These are phyloP conservation scores for Penicillium desertorum DNA, from an alignment of 495 filamentous ascomycete species.

Conservation along the genomic window DNA sequence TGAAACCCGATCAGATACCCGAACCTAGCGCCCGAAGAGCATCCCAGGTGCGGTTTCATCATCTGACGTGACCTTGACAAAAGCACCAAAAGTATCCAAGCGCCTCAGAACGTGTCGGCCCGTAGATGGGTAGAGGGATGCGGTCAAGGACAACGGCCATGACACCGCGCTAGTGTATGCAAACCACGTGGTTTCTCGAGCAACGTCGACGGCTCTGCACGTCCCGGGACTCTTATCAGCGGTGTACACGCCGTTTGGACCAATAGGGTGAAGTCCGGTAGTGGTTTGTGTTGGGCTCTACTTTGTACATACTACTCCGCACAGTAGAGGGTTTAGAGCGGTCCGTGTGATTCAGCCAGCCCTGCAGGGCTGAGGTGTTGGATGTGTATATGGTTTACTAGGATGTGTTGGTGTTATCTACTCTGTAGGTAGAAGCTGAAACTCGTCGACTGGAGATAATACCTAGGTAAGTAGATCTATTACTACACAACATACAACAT, in stretches of 20 bases:
- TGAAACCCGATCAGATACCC: constrained; percentile 1
- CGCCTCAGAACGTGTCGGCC: constrained; percentile 5
- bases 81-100: neutral
- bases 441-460: neutral
- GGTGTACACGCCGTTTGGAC: constrained; percentile 1
- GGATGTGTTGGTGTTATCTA: no score
- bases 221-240: constrained; percentile 1
- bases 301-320: no score
- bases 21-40: neutral
- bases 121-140: constrained; percentile 6
- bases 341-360: neutral
- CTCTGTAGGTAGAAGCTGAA: neutral
- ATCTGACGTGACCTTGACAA: neutral
- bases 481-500: no score
- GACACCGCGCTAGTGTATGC: constrained; percentile 2
- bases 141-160: constrained; percentile 13
- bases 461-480: neutral
- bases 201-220: constrained; percentile 3
- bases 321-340: no score
- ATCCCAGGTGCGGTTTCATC: constrained; percentile 3
- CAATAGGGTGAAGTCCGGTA: neutral
- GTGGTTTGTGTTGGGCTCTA: neutral
- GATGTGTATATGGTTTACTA: no score
- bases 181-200: constrained; percentile 11
- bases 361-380: neutral